Percentiles rank a stretch among this genome's conserved stretches.
These are phyloP conservation scores for Candida mesenterica DNA, from an alignment of 1,139 yeast species.

Conservation along the genomic window DNA sequence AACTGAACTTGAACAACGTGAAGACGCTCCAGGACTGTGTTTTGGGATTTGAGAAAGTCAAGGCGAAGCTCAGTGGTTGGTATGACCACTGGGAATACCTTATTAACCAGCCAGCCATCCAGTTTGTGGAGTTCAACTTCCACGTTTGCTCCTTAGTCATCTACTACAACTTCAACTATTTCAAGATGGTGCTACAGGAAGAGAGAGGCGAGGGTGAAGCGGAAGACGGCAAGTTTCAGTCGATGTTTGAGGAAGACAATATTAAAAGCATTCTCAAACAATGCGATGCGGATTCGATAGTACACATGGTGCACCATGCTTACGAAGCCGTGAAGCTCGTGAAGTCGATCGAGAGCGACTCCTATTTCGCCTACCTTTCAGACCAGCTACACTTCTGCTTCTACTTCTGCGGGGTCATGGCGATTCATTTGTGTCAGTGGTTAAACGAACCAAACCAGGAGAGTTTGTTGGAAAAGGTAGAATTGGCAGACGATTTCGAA, in stretches of 20 bases:
- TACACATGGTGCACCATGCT: conserved; percentile 34
- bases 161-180: conserved; percentile 31
- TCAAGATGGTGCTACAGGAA: conserved; percentile 1
- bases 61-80: conserved; percentile 54
- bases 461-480: conserved; percentile 5
- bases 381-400: conserved; percentile 66
- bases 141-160: conserved; percentile 62
- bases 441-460: conserved; percentile 8
- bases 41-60: conserved; percentile 22
- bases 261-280: conserved; percentile 23
- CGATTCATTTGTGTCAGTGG: conserved; percentile 29
- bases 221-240: conserved; percentile 1
- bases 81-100: conserved; percentile 69
- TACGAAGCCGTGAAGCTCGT: conserved; percentile 42
- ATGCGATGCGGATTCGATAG: conserved; percentile 21
- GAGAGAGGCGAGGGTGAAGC: neutral
- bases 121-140: conserved; percentile 73
- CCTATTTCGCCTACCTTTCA: conserved; percentile 65
- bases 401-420: conserved; percentile 48
- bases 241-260: conserved; percentile 23
- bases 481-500: conserved; percentile 1
- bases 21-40: conserved; percentile 24
- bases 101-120: conserved; percentile 70
- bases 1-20: conserved; percentile 30
- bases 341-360: conserved; percentile 48